phyloP scores from a whole-genome alignment of 345 rosid genomes.

The Zanthoxylum bungeanum region DNA sequence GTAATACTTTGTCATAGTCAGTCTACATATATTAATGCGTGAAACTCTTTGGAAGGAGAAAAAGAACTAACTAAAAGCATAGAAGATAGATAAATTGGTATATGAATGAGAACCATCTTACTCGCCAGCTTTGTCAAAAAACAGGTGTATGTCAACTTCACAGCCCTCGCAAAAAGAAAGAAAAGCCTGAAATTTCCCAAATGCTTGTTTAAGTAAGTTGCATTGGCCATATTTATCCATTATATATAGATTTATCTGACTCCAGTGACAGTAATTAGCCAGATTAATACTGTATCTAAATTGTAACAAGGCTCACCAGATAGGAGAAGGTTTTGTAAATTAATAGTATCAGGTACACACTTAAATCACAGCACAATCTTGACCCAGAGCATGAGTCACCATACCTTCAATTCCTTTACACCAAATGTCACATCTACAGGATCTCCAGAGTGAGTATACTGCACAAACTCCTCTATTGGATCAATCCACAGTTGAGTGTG shows the following conservation, averaged over 20 bases:
- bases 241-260: neutral
- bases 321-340: neutral
- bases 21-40: neutral
- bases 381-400: conserved; percentile 13
- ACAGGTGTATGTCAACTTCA: conserved; percentile 81
- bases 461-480: conserved; percentile 89
- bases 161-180: conserved; percentile 86
- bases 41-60: neutral
- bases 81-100: conserved; percentile 7
- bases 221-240: neutral
- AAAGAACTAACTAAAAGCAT: neutral
- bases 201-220: neutral
- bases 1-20: neutral
- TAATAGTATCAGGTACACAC: neutral
- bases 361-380: conserved; percentile 1
- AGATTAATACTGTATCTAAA: neutral
- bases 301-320: neutral
- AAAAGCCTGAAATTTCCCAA: conserved; percentile 61
- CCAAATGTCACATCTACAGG: conserved; percentile 92
- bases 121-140: conserved; percentile 90
- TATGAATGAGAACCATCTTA: conserved; percentile 39
- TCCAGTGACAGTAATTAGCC: neutral
- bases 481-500: conserved; percentile 98
- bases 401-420: conserved; percentile 81
- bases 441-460: conserved; percentile 71